phyloP scores from a whole-genome alignment of 352 stramenopile genomes.

The Globisporangium cederbergense region DNA sequence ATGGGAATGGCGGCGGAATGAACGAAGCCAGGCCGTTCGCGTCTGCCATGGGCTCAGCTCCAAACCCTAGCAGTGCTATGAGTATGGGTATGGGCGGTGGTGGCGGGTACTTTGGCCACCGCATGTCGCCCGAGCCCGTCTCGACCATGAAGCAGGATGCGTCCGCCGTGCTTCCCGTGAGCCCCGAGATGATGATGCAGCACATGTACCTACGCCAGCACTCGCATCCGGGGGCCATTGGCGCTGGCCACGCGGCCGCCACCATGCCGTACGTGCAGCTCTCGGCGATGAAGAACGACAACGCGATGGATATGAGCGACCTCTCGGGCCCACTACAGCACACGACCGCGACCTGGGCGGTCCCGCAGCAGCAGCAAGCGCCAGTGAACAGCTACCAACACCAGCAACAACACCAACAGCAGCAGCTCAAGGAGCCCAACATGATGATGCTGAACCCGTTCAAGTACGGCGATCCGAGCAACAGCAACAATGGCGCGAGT shows the following conservation, averaged over 20 bases:
- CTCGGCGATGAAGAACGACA: conserved; percentile 13
- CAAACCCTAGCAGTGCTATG: neutral
- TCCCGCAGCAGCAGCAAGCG: neutral
- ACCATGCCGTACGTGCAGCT: conserved; percentile 5
- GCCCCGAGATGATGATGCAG: conserved; percentile 25
- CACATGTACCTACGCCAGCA: conserved; percentile 25
- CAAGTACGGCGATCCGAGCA: conserved; percentile 27
- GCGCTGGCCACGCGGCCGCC: neutral
- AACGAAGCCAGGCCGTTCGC: conserved; percentile 22
- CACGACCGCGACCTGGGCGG: neutral
- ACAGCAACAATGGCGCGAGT: neutral
- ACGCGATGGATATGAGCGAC: conserved; percentile 20
- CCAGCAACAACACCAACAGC: conserved; percentile 1
- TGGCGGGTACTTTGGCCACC: conserved; percentile 11
- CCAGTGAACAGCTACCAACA: conserved; percentile 10
- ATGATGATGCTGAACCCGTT: conserved; percentile 32
- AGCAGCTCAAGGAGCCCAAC: conserved; percentile 9
- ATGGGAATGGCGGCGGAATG: conserved; percentile 6
- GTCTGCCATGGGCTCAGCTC: neutral
- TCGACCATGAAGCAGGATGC: conserved; percentile 27
- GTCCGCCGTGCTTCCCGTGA: conserved; percentile 29
- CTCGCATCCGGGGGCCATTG: conserved; percentile 13
- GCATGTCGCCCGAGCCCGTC: neutral
- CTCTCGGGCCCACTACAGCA: conserved; percentile 14
- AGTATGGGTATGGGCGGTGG: neutral